A percentile compares a stretch with the other conserved stretches of the same genome.
phyloP scores from a whole-genome alignment of 2,329 filamentous ascomycete species.

The Colletotrichum siamense region DNA sequence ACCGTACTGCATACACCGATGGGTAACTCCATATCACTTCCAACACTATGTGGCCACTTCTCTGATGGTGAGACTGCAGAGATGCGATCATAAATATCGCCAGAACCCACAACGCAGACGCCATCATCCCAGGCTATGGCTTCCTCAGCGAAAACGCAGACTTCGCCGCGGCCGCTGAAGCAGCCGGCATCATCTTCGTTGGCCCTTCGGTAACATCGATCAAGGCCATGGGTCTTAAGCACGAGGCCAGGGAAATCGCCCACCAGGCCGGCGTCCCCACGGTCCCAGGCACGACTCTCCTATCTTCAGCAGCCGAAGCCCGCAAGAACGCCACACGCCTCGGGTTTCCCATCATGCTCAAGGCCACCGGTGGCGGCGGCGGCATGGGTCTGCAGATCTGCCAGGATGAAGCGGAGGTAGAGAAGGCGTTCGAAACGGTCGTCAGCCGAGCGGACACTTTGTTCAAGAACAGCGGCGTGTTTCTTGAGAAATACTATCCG shows the following conservation, averaged over 20 bases:
- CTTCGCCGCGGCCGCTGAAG: conserved; percentile 58
- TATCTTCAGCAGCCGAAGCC: conserved; percentile 51
- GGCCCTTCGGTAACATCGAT: conserved; percentile 61
- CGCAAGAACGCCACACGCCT: conserved; percentile 44
- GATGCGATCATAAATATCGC: background rate
- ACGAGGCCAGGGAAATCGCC: conserved; percentile 45
- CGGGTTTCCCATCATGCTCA: conserved; percentile 56
- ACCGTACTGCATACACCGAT: background rate
- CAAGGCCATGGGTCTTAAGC: conserved; percentile 63
- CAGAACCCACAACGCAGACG: conserved; percentile 43
- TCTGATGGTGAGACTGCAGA: background rate
- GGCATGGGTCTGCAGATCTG: conserved; percentile 70
- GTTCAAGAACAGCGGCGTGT: conserved; percentile 66
- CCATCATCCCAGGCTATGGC: conserved; percentile 70
- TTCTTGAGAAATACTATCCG: conserved; percentile 68
- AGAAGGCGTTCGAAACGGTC: conserved; percentile 58
- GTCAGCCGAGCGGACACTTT: conserved; percentile 60
- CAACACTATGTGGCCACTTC: background rate
- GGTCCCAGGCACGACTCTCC: conserved; percentile 39
- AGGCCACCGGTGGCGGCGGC: conserved; percentile 67
- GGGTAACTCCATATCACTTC: background rate
- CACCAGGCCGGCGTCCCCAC: conserved; percentile 43
- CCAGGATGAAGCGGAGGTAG: conserved; percentile 52
- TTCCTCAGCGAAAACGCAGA: conserved; percentile 67
- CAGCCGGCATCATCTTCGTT: conserved; percentile 61